Base-by-base conservation (phyloP, 1,139 yeast species). In the Kurtzmaniella quercitrusa region DNA sequence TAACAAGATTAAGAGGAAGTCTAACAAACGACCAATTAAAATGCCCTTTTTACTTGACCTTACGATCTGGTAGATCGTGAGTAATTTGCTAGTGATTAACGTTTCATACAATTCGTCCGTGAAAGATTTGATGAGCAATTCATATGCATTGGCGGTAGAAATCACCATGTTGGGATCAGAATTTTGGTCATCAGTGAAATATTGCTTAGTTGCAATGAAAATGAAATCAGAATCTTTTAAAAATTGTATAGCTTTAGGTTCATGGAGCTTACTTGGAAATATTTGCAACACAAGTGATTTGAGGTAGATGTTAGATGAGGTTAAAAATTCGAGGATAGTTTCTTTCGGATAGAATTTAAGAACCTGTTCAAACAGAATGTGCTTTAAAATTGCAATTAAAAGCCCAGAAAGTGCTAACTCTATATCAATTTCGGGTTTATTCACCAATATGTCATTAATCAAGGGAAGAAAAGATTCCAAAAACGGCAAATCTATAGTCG, bases 1-100 rank as follows among this genome's bases (percentile, higher is more conserved):
- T n/a, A 49, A 26, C 17, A 60, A 36, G 2, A 57, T 39, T 12
- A 52, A 44, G 1, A 58, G 40, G 39, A 50, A 53, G 41, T 63
- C 68, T 36, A 66, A 49, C 21, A 63, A 53, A 23, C 71, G 48
- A 1, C 67, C 50, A 5, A 44, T 23, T 22, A 52, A 44, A 2
- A 52, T 44, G 15, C 52, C 37, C 30, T 48, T 44, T 11, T 40
- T 22, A 8, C 26, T 14, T 18, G 23, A 33, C 20, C 47, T 45
- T 14, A 43, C 42, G 15, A 26, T 17, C 12, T 42, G 40, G 26
- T 45, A 47, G 8, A 47, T 36, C 3, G 41, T 30, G n/a, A 42
- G 36, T 20, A 43, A 43, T 11, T 43, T 40, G 3, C 45, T 38
- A 8, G 16, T 23, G 6, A 26, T 21, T 12, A 46, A 20, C 16